Evolutionary conservation across 805 yeast species (phyloP), one percentile per base, ranked within the genome.

Genomic region (Kazachstania taianensis): DNA sequence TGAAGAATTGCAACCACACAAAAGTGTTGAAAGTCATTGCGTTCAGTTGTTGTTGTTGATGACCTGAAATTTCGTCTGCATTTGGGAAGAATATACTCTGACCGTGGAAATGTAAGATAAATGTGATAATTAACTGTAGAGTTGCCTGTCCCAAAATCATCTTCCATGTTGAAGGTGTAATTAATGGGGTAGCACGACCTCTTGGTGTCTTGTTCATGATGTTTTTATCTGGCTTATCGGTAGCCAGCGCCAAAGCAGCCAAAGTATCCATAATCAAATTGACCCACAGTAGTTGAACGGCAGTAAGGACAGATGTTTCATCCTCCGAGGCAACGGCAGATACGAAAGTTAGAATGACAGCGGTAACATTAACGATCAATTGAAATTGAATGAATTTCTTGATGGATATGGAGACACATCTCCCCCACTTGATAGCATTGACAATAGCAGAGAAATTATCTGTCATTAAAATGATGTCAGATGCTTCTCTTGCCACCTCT

Each of bases 401-500:
- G 53, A 92, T 94, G 2, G 96, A 86, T 20, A 81, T 78, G 15
- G 94, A 80, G 42, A 92, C 97, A 36, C 96, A 87, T 61, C 99
- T 73, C 36, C 99, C 99, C 98, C 98, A 92, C 61, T 85, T 83
- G 51, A 92, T 83, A 16, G 98, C 99, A 57, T 84, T 83, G 31
- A 92, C 97, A 59, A 92, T 92, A 29, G 94, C 87, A 5, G 84
- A 68, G 55, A 92, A 92, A 63, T 92, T 94, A 63, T 92, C 95
- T 31, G 89, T 87, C 92, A 84, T 84, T 44, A 84, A 69, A 46
- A 84, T 83, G 48, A 84, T 84, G 62, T 84, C 94, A 7, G 89
- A 83, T 6, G 98, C 98, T 57, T 92, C 99, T 59, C 96, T 75
- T 7, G 99, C 98, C 42, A 92, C 97, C 62, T 92, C 99, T 2